phyloP scores from a whole-genome alignment of 371 early-diverging fungal species.

The Mucor circinelloides region DNA sequence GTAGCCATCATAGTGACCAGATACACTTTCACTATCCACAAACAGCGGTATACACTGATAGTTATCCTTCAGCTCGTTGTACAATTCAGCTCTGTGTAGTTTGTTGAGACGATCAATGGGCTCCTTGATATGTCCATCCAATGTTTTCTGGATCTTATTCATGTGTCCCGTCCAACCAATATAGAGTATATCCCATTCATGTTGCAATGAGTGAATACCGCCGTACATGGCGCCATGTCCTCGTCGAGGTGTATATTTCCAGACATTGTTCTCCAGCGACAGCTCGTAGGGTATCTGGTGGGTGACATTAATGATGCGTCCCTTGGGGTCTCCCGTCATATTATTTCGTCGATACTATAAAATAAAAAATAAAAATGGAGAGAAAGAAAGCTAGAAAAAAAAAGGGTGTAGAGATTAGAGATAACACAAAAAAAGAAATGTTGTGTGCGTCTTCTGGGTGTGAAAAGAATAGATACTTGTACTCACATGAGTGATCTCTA shows the following conservation, averaged over 20 bases:
- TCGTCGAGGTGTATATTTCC: constrained; percentile 45
- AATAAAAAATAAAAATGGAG: too few relatives aligned
- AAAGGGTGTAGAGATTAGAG: background rate
- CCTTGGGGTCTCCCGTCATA: background rate
- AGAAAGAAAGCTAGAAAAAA: background rate
- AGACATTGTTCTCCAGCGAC: background rate
- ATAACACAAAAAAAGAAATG: background rate
- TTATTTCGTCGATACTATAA: background rate
- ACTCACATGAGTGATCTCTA: background rate
- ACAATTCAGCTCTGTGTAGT: constrained; percentile 27
- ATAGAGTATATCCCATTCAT: constrained; percentile 53
- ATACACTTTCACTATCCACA: constrained; percentile 68
- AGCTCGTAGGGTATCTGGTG: constrained; percentile 26
- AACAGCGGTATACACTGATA: constrained; percentile 77
- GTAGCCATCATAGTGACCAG: constrained; percentile 86
- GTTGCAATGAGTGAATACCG: constrained; percentile 62
- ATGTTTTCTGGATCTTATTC: background rate
- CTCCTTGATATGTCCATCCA: constrained; percentile 13
- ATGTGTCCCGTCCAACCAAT: constrained; percentile 69
- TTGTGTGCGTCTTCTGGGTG: background rate
- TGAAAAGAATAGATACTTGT: background rate
- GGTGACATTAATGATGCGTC: constrained; percentile 25
- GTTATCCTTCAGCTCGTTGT: constrained; percentile 44
- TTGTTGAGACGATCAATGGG: background rate
- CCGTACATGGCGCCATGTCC: constrained; percentile 79